These are phyloP conservation scores for Pichia sp. DNA, from an alignment of 1,139 yeast genomes.

Conservation along the genomic window DNA sequence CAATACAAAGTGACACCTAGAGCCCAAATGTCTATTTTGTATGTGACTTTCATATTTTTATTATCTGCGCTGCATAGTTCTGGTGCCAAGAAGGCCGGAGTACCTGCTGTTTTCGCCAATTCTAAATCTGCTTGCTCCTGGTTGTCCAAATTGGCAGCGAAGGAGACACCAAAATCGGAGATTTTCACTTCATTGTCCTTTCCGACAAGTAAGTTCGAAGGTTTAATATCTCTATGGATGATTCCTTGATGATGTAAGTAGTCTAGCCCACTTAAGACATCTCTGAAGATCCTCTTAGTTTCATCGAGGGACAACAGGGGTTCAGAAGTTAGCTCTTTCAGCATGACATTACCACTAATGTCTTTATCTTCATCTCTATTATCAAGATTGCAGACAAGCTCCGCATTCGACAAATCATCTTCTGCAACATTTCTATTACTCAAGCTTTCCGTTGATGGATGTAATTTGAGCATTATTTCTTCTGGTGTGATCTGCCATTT, in stretches of 20 bases:
- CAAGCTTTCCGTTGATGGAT: not conserved
- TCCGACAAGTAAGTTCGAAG: constrained; percentile 81
- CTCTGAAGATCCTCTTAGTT: constrained; percentile 69
- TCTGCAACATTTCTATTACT: too few species aligned
- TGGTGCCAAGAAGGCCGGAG: constrained; percentile 83
- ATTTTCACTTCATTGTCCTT: constrained; percentile 76
- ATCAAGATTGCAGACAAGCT: too few species aligned
- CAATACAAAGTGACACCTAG: constrained; percentile 90
- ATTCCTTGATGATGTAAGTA: constrained; percentile 91
- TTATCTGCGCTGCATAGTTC: constrained; percentile 55
- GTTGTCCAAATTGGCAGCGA: constrained; percentile 55
- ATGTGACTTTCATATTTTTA: constrained; percentile 41
- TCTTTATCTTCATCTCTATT: too few species aligned
- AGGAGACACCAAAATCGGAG: constrained; percentile 95
- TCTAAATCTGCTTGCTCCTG: constrained; percentile 71
- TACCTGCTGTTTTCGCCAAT: constrained; percentile 83
- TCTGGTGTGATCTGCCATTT: constrained; percentile 55
- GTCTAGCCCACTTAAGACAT: constrained; percentile 84
- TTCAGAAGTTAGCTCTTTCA: constrained; percentile 16
- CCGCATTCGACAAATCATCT: too few species aligned
- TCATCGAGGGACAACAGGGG: constrained; percentile 63
- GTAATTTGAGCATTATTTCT: constrained; percentile 4
- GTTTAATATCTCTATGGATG: constrained; percentile 94
- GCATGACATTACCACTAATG: constrained; percentile 8
- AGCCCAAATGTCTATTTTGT: constrained; percentile 95